Conservation (phyloP, 163 green algal genomes). For the Scenedesmus sp. region DNA sequence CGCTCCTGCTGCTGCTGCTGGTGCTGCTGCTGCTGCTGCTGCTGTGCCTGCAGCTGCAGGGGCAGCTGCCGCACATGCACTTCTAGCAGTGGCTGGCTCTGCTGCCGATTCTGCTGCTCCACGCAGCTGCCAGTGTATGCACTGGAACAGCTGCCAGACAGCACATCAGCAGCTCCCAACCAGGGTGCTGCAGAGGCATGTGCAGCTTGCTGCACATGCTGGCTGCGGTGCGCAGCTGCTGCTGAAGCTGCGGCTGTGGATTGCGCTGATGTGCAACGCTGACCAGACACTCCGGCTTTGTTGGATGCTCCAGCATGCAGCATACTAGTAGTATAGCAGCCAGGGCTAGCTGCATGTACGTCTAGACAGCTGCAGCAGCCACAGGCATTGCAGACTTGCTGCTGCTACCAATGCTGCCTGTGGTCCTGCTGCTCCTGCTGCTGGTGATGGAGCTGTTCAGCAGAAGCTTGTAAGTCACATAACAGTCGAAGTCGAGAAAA, state of each 20-base stretch:
- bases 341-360: not conserved
- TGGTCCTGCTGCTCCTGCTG: slow-evolving; percentile 13
- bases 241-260: not conserved
- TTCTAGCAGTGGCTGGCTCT: not conserved
- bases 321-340: not conserved
- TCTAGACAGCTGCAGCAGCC: not conserved
- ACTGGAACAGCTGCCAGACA: not conserved
- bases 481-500: no score
- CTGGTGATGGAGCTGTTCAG: not conserved
- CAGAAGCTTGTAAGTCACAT: not conserved
- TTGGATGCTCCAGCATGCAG: not conserved
- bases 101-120: slow-evolving; percentile 5
- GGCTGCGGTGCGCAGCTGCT: not conserved
- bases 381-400: not conserved
- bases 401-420: not conserved
- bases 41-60: not conserved
- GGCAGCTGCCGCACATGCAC: not conserved
- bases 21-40: not conserved
- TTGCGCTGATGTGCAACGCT: not conserved
- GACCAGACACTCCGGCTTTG: not conserved
- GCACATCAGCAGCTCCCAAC: not conserved
- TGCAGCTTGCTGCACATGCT: not conserved
- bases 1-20: no score
- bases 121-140: not conserved
- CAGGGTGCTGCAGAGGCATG: not conserved